Conservation (phyloP, 371 early-diverging fungal species). For the Smittium culicis region DNA sequence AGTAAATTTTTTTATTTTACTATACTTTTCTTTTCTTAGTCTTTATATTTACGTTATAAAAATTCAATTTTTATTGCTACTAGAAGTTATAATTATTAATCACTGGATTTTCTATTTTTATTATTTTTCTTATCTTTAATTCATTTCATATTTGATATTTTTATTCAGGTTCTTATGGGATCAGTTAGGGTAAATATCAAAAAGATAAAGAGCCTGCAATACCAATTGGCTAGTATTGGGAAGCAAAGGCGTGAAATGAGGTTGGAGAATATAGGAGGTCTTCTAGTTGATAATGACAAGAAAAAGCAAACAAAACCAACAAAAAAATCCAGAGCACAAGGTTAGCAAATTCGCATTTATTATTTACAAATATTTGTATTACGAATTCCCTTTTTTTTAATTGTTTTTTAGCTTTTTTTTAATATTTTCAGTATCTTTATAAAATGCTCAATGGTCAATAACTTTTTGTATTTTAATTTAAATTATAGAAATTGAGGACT, state of each 20-base stretch:
- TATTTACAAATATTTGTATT: background rate
- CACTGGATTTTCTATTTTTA: background rate
- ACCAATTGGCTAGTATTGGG: background rate
- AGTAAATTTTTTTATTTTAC: conserved; percentile 38
- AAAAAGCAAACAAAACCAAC: background rate
- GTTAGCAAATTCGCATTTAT: background rate
- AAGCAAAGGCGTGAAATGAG: background rate
- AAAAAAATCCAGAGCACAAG: background rate
- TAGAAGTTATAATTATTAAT: background rate
- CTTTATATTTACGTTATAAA: conserved; percentile 8
- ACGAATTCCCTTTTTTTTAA: too few species aligned
- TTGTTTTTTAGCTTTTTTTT: too few species aligned
- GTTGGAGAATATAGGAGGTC: background rate
- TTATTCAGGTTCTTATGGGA: background rate
- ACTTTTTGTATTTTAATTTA: background rate
- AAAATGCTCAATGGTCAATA: too few species aligned
- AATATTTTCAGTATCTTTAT: too few species aligned
- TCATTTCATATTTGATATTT: background rate
- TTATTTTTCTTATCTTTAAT: background rate
- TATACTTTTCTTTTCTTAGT: conserved; percentile 8
- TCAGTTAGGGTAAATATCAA: background rate
- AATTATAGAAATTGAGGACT: background rate
- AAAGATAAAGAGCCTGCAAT: background rate
- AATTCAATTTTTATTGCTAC: background rate
- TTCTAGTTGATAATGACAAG: background rate